Evolutionary conservation across 106 monocot genomes (phyloP).

Genomic region (Phalaenopsis aphrodite): DNA sequence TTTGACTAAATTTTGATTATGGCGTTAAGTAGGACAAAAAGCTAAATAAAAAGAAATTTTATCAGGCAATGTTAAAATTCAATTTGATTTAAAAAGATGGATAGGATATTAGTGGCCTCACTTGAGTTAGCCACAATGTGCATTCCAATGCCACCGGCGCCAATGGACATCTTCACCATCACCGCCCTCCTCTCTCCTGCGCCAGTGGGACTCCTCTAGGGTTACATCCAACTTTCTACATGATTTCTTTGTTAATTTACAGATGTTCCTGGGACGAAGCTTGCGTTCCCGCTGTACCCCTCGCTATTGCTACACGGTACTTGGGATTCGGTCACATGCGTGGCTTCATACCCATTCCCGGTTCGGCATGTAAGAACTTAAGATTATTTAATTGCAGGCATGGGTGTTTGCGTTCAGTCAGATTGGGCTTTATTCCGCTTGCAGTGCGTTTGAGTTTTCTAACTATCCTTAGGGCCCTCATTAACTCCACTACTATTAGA

Average conservation of each 20-base stretch:
- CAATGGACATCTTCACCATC: constrained; percentile 10
- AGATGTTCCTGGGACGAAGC: constrained; percentile 66
- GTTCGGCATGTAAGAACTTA: too few species aligned
- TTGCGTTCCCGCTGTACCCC: constrained; percentile 42
- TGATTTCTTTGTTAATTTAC: constrained; percentile 35
- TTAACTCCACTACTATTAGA: too few species aligned
- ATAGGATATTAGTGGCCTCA: too few species aligned
- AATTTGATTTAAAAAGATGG: too few species aligned
- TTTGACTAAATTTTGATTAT: too few species aligned
- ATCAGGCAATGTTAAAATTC: too few species aligned
- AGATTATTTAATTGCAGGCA: constrained; percentile 15
- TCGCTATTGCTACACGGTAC: constrained; percentile 39
- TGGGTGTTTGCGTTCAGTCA: constrained; percentile 62
- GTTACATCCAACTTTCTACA: constrained; percentile 25
- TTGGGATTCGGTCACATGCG: constrained; percentile 31
- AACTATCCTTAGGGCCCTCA: constrained; percentile 1
- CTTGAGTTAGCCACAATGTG: too few species aligned
- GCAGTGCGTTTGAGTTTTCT: constrained; percentile 72
- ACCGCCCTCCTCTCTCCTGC: constrained; percentile 47
- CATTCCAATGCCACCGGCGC: too few species aligned
- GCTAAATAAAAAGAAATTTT: too few species aligned
- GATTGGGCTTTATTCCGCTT: constrained; percentile 44
- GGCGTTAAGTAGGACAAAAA: too few species aligned
- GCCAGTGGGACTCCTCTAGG: constrained; percentile 41
- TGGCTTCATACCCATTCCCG: background rate